Base-by-base conservation (phyloP, 1,284 basidiomycete genomes). In the Phenoliferia sp. region DNA sequence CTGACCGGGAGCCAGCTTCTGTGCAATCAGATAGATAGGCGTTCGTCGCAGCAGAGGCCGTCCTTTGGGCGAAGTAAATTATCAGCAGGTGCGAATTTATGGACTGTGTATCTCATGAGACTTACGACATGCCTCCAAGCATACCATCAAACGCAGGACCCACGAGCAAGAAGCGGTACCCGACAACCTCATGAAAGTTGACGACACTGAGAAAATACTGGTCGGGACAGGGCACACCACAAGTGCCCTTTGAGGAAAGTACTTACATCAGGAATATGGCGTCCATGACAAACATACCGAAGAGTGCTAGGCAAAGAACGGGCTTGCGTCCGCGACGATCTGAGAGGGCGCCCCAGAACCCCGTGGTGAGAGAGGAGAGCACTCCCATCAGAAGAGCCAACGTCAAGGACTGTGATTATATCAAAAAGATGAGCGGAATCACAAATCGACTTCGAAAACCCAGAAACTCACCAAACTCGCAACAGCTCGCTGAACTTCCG, bases 21-120 rank as follows among this genome's bases (percentile, higher is more conserved):
- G 73, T 73, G 54, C 63, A 66, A 59, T 74, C 73, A 3, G 66
- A 63, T 19, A 74, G 26, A 56, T 74, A 74, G 22, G 72, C 68
- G 33, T 67, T 68, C 17, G 63, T 64, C 15, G 67, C 52, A 0
- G 73, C 73, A 61, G 65, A 62, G 0, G 73, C 69, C 31, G 73
- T 74, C 3, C 69, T 72, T 61, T 5, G 9, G 2, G 36, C 34
- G 0, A 17, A 19, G 29, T 63, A 5, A 34, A 34, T 26, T 10
- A 19, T 1, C 5, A 56, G 34, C 15, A 59, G 54, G 2, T 2
- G 26, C 22, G 50, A 12, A 54, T 54, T n/a, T 9, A 31, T 16
- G 1, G 9, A 58, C 17, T 35, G 34, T 2, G 29, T 7, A 17
- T 22, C 2, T 6, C 2, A 10, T 15, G 17, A n/a, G 15, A 57